Evolutionary conservation across 2,329 filamentous ascomycete species (phyloP), one percentile per base, ranked within the genome.

Genomic region (Nemania diffusa): DNA sequence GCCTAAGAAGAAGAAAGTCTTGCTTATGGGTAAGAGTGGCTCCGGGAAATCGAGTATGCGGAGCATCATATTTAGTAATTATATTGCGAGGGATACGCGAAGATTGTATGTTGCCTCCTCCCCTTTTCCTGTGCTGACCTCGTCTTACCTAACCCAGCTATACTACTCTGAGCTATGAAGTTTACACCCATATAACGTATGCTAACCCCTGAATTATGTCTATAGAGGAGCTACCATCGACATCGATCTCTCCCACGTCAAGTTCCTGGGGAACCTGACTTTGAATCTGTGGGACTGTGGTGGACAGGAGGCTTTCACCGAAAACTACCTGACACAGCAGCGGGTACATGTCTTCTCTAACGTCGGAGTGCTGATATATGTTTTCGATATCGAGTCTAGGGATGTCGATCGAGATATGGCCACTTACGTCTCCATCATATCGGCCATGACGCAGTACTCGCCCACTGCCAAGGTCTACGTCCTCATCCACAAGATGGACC

Each of bases 271-370:
- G 60, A 98, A 98, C 80, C 85, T 99, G 60, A 97, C 96, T 61
- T 87, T 99, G 74, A 98, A 99, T 81, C 88, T 99, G 20, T 99
- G 96, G 96, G 96, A 99, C 81, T 99, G 96, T 79, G 96, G 96
- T 82, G 96, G 95, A 66, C 96, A 99, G 84, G 96, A 98, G 81
- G 95, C 95, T 42, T 99, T 99, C 78, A 97, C 97, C 86, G 96
- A 98, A 78, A 97, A 97, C 80, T 99, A 98, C 83, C 91, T 99
- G 69, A 94, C 92, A 17, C 93, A 97, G 76, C 96, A 98, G 82
- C 92, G 96, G 67, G 91, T 93, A 63, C 96, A 98, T 81, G 95
- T 99, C 80, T 99, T 99, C 83, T 93, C 91, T 76, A 95, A 96
- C 78, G 96, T 97, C 69, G 95, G 94, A 57, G 96, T 98, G 58